phyloP scores from a whole-genome alignment of 805 yeast species.

The Millerozyma acaciae region DNA sequence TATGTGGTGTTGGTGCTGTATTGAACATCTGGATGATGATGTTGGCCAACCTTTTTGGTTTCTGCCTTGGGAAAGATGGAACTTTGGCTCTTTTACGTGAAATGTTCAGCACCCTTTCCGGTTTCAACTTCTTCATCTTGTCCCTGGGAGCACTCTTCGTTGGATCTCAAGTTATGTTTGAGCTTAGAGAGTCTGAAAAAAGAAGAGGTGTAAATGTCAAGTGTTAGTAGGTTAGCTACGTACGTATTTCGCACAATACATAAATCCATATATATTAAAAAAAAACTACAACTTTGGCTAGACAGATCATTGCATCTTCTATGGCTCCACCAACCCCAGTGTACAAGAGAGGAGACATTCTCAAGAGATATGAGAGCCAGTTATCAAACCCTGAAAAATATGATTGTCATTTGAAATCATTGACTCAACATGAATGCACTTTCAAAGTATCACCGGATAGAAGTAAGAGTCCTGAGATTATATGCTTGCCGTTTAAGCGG shows the following conservation, averaged over 20 bases:
- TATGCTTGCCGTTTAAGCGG: conserved; percentile 42
- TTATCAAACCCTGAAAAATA: conserved; percentile 28
- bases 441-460: conserved; percentile 24
- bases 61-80: conserved; percentile 90
- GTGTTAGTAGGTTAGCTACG: conserved; percentile 41
- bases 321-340: conserved; percentile 48
- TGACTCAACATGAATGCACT: conserved; percentile 42
- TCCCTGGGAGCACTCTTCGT: conserved; percentile 70
- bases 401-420: conserved; percentile 29
- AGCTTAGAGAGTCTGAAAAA: conserved; percentile 79
- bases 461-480: conserved; percentile 27
- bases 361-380: conserved; percentile 20
- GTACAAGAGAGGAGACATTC: conserved; percentile 26
- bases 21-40: conserved; percentile 96
- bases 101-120: conserved; percentile 68
- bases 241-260: background rate
- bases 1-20: conserved; percentile 86
- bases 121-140: conserved; percentile 57
- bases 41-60: conserved; percentile 92
- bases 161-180: conserved; percentile 93
- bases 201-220: conserved; percentile 78
- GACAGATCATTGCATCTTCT: too few relatives aligned
- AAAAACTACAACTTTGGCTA: background rate
- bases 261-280: background rate
- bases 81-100: conserved; percentile 59